Percentiles rank a stretch among this genome's conserved stretches.
These are phyloP conservation scores for Pichia gijzeniarum DNA, from an alignment of 805 yeast genomes.

Conservation along the genomic window DNA sequence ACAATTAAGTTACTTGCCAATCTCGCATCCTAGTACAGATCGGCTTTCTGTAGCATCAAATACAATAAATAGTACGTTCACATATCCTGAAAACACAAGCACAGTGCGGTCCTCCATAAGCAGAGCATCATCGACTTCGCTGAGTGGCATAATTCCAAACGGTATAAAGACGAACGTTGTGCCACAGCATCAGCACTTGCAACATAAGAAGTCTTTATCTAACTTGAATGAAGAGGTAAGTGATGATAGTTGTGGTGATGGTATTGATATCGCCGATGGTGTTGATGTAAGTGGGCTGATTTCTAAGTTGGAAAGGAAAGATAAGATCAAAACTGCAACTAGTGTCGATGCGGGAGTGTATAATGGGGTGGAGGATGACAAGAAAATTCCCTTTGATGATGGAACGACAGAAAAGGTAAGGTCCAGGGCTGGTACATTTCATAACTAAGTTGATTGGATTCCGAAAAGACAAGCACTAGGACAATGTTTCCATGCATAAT, in stretches of 20 bases:
- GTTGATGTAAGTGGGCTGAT: not conserved
- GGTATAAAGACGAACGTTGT: conserved; percentile 10
- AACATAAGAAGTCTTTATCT: conserved; percentile 10
- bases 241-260: conserved; percentile 1
- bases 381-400: not conserved
- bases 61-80: not conserved
- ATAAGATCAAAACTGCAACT: not conserved
- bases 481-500: no score
- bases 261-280: conserved; percentile 3
- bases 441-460: no score
- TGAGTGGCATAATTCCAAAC: conserved; percentile 9
- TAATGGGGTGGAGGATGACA: not conserved
- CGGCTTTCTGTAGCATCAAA: not conserved
- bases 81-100: not conserved
- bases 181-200: conserved; percentile 13
- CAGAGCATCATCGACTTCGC: conserved; percentile 9
- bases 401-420: not conserved
- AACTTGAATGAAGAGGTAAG: not conserved
- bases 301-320: not conserved
- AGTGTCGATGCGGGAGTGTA: not conserved
- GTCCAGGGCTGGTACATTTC: not conserved
- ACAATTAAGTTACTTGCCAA: conserved; percentile 6
- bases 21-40: not conserved
- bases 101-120: not conserved
- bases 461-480: no score